Conservation (phyloP, 2,329 filamentous ascomycete species). For the Diaporthe longicolla region DNA sequence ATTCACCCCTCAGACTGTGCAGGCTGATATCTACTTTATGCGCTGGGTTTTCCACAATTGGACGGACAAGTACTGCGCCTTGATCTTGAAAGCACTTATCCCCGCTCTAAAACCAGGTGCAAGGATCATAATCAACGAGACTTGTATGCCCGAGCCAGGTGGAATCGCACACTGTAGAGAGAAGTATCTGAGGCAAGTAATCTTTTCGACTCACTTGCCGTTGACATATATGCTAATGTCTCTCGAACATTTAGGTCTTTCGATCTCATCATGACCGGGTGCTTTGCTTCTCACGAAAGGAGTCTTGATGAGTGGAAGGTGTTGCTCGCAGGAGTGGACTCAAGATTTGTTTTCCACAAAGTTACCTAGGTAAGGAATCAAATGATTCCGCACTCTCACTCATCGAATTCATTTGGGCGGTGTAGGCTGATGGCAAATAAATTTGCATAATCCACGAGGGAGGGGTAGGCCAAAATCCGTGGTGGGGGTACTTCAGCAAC, state of each 20-base stretch:
- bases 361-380: not conserved
- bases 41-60: slow-evolving; percentile 62
- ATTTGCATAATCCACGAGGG: too few species aligned
- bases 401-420: not conserved
- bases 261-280: not conserved
- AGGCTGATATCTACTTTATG: slow-evolving; percentile 44
- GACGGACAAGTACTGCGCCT: slow-evolving; percentile 53
- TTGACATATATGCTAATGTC: not conserved
- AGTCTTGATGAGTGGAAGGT: not conserved
- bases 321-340: not conserved
- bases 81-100: slow-evolving; percentile 48
- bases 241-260: not conserved
- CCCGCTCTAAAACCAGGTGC: not conserved
- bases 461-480: too few species aligned
- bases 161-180: not conserved
- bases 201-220: not conserved
- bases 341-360: not conserved
- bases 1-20: not conserved
- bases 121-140: not conserved
- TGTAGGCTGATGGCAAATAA: too few species aligned
- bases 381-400: not conserved
- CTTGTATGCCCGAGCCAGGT: not conserved
- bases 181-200: not conserved
- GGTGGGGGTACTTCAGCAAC: too few species aligned
- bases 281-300: not conserved